These are phyloP conservation scores for Penicillium odoratum DNA, from an alignment of 495 filamentous ascomycete species.

Conservation along the genomic window DNA sequence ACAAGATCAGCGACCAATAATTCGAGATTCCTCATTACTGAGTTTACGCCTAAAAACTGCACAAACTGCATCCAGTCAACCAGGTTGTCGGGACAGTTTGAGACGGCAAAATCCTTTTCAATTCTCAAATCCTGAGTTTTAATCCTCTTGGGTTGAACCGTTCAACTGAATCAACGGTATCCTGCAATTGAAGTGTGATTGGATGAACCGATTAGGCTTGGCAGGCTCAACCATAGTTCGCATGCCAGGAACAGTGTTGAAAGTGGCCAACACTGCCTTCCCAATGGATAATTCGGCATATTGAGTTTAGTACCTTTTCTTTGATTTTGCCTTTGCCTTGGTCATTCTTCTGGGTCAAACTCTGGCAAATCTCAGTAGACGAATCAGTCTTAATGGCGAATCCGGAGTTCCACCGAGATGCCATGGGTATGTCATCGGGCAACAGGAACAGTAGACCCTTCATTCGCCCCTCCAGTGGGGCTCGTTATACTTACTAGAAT, in stretches of 20 bases:
- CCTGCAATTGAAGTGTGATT: conserved; percentile 12
- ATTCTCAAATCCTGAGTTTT: neutral
- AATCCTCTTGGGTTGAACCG: neutral
- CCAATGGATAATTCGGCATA: conserved; percentile 5
- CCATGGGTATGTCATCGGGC: neutral
- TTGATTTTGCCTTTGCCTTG: neutral
- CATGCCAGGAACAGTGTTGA: conserved; percentile 4
- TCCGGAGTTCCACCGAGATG: neutral
- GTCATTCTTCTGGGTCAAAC: no score
- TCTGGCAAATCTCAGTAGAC: no score
- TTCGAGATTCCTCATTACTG: no score
- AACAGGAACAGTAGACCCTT: neutral
- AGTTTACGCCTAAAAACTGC: no score
- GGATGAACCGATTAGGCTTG: conserved; percentile 1
- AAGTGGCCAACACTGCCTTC: neutral
- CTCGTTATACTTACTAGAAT: no score
- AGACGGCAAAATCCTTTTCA: neutral
- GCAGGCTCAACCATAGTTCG: neutral
- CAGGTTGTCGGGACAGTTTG: neutral
- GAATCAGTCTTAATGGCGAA: no score
- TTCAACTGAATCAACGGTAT: neutral
- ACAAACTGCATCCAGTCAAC: neutral
- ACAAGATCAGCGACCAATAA: no score
- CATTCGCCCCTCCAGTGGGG: neutral
- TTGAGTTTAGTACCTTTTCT: conserved; percentile 12